A percentile compares a stretch with the other conserved stretches of the same genome.
Conservation (phyloP, 75 land plant genomes). For the Picea glauca region DNA sequence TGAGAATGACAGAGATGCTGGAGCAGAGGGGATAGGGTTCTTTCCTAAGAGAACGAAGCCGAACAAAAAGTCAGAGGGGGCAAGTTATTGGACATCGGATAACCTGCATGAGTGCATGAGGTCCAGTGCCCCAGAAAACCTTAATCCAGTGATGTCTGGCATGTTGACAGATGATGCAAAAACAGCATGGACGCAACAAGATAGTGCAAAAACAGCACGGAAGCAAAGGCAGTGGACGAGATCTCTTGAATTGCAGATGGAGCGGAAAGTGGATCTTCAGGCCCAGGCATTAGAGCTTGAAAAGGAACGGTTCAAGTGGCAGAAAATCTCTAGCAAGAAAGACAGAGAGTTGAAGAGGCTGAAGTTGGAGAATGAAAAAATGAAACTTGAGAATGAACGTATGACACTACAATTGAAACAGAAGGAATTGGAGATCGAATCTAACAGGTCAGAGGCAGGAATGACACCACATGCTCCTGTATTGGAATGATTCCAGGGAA, state of each 20-base stretch:
- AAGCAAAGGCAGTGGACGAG: conserved; percentile 40
- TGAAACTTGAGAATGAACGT: conserved; percentile 60
- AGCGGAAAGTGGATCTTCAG: conserved; percentile 30
- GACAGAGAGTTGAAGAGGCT: conserved; percentile 61
- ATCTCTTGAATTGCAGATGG: conserved; percentile 24
- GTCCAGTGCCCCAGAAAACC: not conserved
- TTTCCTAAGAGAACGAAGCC: not conserved
- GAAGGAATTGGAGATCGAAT: conserved; percentile 53
- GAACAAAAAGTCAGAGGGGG: not conserved
- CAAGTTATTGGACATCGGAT: not conserved
- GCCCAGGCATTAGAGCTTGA: conserved; percentile 53
- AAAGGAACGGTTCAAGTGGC: conserved; percentile 62
- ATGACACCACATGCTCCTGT: not conserved
- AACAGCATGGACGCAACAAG: conserved; percentile 12
- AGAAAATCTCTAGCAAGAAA: conserved; percentile 49
- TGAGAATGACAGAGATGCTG: conserved; percentile 3
- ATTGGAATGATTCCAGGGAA: not conserved
- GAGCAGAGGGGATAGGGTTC: not conserved
- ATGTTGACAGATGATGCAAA: not conserved
- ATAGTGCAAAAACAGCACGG: conserved; percentile 14
- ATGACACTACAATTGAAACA: conserved; percentile 40
- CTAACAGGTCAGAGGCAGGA: conserved; percentile 22
- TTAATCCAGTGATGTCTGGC: not conserved
- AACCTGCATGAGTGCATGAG: not conserved
- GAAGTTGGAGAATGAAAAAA: conserved; percentile 51